Base-by-base conservation (phyloP, 2,329 filamentous ascomycete genomes). In the Eutypella sp. region DNA sequence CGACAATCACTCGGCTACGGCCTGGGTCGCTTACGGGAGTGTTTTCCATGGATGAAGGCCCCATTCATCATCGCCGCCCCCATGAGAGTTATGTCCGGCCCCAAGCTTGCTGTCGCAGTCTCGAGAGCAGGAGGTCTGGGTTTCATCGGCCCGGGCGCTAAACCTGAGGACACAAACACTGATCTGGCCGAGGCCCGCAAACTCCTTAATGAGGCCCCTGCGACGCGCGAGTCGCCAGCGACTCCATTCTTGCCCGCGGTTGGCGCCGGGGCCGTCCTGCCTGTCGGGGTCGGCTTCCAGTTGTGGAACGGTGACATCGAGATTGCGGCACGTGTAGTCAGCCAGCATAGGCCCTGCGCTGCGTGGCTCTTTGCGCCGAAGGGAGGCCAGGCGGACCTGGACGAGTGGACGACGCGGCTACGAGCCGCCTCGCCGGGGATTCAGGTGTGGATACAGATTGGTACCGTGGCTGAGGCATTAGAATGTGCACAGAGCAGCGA, bases 91-190 rank as follows among this genome's bases (percentile, higher is more conserved):
- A 79, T 88, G 74, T 54, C 73, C 62, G 57, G 75, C 61, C 49
- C 72, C 59, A 54, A 66, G 1, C 72, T 89, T 3, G 81, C 83
- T 3, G 67, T 81, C 25, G 75, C 80, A 37, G 74, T 87, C 13
- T 81, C 84, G 45, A 85, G 85, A 52, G 84, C 86, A 6, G 87
- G 87, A 16, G 87, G 87, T 0, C 72, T 89, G 2, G 78, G 72
- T 10, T 75, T 74, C 53, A 65, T 74, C 39, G 72, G 67, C 2
- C 67, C 66, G 1, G 67, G 56, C 9, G 59, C 52, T 3, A 67
- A 65, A n/a, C 54, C 69, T 0, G 53, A 61, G 9, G 60, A 60
- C 27, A 61, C 59, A 0, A 46, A 49, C 2, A 49, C 44, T 13
- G 64, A 70, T 31, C 53, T 71, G 4, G 58, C 58, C n/a, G 50